Percentiles rank a stretch among this genome's conserved stretches.
These are phyloP conservation scores for Wickerhamiella slavikovae DNA, from an alignment of 805 yeast genomes.

Conservation along the genomic window DNA sequence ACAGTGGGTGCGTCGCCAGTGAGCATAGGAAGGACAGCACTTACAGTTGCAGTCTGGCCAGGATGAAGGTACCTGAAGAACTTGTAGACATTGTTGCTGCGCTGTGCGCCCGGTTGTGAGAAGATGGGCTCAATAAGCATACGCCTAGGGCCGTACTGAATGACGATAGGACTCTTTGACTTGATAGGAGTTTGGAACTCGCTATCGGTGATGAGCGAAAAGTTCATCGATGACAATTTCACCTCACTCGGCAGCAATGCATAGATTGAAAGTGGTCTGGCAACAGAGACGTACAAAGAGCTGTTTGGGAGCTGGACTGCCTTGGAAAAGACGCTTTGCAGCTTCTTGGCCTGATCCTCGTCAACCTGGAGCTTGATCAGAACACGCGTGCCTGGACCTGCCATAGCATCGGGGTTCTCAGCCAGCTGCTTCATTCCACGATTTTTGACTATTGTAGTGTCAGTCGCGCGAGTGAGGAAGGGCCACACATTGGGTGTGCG, in stretches of 20 bases:
- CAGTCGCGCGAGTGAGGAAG: slow-evolving; percentile 50
- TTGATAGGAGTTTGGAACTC: slow-evolving; percentile 72
- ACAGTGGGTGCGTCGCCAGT: slow-evolving; percentile 39
- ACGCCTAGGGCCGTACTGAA: slow-evolving; percentile 88
- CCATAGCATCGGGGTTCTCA: too few relatives aligned
- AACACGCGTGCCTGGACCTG: slow-evolving; percentile 34
- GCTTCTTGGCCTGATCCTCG: not conserved
- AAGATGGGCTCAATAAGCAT: slow-evolving; percentile 63
- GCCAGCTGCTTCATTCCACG: slow-evolving; percentile 41
- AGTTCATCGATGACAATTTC: slow-evolving; percentile 62
- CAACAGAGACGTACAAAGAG: too few relatives aligned
- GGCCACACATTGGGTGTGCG: slow-evolving; percentile 63
- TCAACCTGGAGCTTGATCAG: slow-evolving; percentile 28
- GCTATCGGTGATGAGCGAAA: slow-evolving; percentile 73
- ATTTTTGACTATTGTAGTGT: slow-evolving; percentile 57
- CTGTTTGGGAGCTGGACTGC: slow-evolving; percentile 26
- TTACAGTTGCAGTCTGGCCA: slow-evolving; percentile 55
- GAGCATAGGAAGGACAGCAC: slow-evolving; percentile 71
- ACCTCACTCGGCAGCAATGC: slow-evolving; percentile 73
- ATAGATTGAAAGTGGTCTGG: slow-evolving; percentile 51
- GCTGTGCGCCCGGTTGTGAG: slow-evolving; percentile 49
- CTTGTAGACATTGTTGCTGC: slow-evolving; percentile 71
- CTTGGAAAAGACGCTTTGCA: slow-evolving; percentile 1
- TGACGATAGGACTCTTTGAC: slow-evolving; percentile 59
- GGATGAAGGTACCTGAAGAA: slow-evolving; percentile 67